Base-by-base conservation (phyloP, 2,329 filamentous ascomycete genomes). In the Rugonectria rugulosa region DNA sequence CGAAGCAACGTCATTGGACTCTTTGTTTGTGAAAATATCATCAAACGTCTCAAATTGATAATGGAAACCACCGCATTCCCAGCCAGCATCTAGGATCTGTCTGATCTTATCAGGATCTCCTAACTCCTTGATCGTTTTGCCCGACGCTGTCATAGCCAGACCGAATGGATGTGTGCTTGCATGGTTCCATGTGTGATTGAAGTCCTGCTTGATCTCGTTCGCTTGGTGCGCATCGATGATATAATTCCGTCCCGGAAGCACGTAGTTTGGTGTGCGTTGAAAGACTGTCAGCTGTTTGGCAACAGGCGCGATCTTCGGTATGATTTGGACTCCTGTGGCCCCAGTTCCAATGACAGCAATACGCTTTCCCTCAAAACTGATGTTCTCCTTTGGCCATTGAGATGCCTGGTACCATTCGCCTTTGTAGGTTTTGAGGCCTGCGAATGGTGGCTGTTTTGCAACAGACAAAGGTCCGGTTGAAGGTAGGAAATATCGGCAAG, bases 331-430 rank as follows among this genome's bases (percentile, higher is more conserved):
- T 7, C 55, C 55, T 3, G 55, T 58, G 11, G 58, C 55, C 1
- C 58, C 58, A 6, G 56, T 52, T 4, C 58, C 58, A n/a, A 61
- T 23, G 3, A 61, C 6, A 8, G 46, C 58, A 6, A 59, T 17
- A 3, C 48, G 56, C 17, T 60, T 61, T 2, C 46, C 52, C 8
- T 12, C 44, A 12, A 61, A 34, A 27, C 59, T 52, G 2, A 56
- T 19, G 1, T 44, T 21, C 2, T 44, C 10, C 9, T 49, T 26
- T 1, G 58, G 58, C 47, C 47, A 61, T 4, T 4, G 27, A 1
- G 58, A 50, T 3, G 58, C 27, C 12, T 61, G 58, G 21, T 56
- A 53, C 23, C 44, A 26, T 15, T 61, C 42, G 7, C 58, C 58
- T 2, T 11, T 52, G 8, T 42, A 59, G 1, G 19, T 37, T 1